These are phyloP conservation scores for Ophiocordyceps camponoti-saundersi DNA, from an alignment of 2,329 filamentous ascomycete genomes.

Conservation along the genomic window DNA sequence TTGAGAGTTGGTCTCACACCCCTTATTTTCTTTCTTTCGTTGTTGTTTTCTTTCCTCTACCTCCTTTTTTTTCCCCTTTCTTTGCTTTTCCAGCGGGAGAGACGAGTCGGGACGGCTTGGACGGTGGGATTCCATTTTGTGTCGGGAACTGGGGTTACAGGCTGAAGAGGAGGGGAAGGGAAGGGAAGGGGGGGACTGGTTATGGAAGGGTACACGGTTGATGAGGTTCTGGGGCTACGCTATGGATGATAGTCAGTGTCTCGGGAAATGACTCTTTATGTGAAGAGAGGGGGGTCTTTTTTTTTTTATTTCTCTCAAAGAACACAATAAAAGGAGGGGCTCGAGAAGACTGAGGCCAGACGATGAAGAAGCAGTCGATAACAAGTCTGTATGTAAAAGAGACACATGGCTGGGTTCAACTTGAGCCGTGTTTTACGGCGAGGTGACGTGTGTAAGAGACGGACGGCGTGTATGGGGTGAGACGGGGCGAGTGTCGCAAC, in stretches of 20 bases:
- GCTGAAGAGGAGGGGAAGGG: too few species aligned
- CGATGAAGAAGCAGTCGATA: neutral
- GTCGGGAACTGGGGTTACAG: neutral
- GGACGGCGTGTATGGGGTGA: neutral
- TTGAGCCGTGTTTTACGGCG: neutral
- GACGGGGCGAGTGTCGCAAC: neutral
- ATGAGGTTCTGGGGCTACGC: neutral
- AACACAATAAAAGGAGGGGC: too few species aligned
- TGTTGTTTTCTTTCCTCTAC: neutral
- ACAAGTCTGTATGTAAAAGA: neutral
- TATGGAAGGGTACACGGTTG: neutral
- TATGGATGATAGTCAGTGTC: too few species aligned
- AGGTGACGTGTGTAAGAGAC: neutral
- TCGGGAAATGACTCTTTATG: too few species aligned
- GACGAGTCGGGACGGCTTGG: too few species aligned
- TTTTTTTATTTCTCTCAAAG: too few species aligned
- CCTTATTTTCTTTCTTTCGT: too few species aligned
- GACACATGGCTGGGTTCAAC: neutral
- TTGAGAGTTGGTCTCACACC: too few species aligned
- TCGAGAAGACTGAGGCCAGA: neutral
- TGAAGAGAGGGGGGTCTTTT: neutral
- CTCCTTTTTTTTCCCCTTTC: neutral
- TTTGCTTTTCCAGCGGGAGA: neutral
- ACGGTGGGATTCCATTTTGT: too few species aligned
- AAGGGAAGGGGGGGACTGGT: neutral